Conservation (phyloP, 1,139 yeast species). For the Pneumocystis sp. region DNA sequence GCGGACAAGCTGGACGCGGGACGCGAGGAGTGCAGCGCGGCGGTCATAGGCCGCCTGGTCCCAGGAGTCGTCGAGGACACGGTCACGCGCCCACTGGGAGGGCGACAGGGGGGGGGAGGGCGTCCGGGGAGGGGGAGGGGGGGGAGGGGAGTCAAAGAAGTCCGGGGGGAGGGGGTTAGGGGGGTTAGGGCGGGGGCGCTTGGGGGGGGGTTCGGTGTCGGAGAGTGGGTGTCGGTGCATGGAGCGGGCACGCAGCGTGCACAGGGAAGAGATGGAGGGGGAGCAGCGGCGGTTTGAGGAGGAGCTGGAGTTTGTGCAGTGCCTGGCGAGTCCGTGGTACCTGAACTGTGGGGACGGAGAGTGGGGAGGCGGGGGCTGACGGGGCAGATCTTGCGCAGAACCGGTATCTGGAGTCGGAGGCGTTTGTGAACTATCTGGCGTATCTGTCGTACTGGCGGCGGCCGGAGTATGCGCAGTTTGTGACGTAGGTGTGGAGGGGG, state of each 20-base stretch:
- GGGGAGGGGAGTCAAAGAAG: background rate
- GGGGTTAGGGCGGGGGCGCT: background rate
- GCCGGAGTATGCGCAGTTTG: constrained; percentile 48
- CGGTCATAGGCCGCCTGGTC: no score
- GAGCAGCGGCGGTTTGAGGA: constrained; percentile 5
- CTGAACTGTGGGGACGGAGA: constrained; percentile 27
- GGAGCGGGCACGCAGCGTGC: no score
- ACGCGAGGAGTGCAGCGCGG: no score
- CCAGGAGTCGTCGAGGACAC: no score
- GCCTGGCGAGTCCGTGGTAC: constrained; percentile 66
- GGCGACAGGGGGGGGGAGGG: no score
- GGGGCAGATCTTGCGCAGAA: constrained; percentile 50
- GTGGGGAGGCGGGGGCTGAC: background rate
- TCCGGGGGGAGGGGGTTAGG: background rate
- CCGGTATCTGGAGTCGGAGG: constrained; percentile 45
- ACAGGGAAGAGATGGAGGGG: no score
- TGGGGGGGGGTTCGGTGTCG: background rate
- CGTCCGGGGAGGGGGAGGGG: no score
- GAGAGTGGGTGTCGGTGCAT: background rate
- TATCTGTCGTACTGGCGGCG: constrained; percentile 61
- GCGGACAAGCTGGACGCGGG: no score
- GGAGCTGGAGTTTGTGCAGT: constrained; percentile 47
- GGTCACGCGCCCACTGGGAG: no score
- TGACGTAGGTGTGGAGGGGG: constrained; percentile 28
- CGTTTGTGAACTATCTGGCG: constrained; percentile 47